Evolutionary conservation across 2,329 filamentous ascomycete genomes (phyloP).

Genomic region (Colletotrichum trifolii): DNA sequence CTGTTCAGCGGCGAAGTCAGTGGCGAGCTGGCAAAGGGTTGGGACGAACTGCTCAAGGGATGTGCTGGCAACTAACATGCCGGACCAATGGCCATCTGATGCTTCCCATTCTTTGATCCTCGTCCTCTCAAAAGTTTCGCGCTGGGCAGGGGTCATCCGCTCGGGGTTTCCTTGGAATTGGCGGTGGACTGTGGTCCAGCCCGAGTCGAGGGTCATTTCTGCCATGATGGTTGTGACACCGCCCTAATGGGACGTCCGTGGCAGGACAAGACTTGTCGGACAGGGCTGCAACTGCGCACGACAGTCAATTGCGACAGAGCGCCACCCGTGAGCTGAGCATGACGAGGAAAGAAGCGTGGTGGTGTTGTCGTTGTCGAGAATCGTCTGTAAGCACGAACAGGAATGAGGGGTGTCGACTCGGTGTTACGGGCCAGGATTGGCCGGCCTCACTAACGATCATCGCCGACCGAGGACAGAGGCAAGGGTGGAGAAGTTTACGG

Average conservation of each 20-base stretch:
- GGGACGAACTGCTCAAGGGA: not conserved
- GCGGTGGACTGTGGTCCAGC: conserved; percentile 42
- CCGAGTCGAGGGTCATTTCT: conserved; percentile 39
- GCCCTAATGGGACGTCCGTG: too few species aligned
- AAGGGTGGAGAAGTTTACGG: too few species aligned
- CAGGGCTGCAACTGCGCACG: too few species aligned
- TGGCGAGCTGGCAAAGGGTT: not conserved
- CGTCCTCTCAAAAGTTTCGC: conserved; percentile 42
- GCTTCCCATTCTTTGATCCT: conserved; percentile 43
- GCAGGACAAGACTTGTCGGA: too few species aligned
- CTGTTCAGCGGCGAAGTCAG: conserved; percentile 27
- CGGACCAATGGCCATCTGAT: conserved; percentile 42
- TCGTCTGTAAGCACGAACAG: too few species aligned
- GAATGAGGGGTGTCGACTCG: conserved; percentile 2
- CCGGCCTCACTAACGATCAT: not conserved
- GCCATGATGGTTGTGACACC: conserved; percentile 36
- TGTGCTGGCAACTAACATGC: conserved; percentile 38
- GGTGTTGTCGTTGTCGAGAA: too few species aligned
- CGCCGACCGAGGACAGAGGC: too few species aligned
- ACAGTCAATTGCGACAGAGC: too few species aligned
- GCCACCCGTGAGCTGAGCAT: too few species aligned
- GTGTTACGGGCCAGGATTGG: conserved; percentile 11
- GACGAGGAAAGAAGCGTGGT: too few species aligned
- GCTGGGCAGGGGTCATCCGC: conserved; percentile 39
- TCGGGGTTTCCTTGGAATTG: conserved; percentile 40